phyloP scores from a whole-genome alignment of 2,329 filamentous ascomycete species.

The Aspergillus sp. region DNA sequence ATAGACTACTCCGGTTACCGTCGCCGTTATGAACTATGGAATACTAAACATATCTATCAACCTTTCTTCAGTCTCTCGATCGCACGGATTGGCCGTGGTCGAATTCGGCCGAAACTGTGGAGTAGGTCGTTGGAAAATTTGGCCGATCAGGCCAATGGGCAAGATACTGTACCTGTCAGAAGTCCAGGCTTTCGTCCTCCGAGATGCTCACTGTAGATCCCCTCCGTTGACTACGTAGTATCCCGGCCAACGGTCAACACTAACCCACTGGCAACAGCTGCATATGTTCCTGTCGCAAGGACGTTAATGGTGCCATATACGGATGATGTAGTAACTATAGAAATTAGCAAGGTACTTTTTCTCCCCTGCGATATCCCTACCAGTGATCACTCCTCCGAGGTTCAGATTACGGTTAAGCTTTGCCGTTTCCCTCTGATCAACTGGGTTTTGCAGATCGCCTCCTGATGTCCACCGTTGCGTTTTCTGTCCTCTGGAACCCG shows the following conservation, averaged over 20 bases:
- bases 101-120: constrained; percentile 16
- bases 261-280: too few relatives aligned
- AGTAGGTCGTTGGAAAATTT: not conserved
- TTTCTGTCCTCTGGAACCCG: not conserved
- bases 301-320: not conserved
- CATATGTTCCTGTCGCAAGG: not conserved
- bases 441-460: constrained; percentile 10
- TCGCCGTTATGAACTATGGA: not conserved
- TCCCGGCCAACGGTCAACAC: too few relatives aligned
- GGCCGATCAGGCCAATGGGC: too few relatives aligned
- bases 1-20: not conserved
- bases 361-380: too few relatives aligned
- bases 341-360: too few relatives aligned
- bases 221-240: too few relatives aligned
- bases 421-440: constrained; percentile 7
- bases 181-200: not conserved
- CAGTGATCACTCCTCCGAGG: not conserved
- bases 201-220: too few relatives aligned
- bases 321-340: not conserved
- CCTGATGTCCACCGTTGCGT: constrained; percentile 2
- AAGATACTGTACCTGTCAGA: not conserved
- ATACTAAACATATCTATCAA: not conserved
- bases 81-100: not conserved
- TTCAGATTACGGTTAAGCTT: constrained; percentile 3
- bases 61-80: not conserved